phyloP scores from a whole-genome alignment of 306 rosid species.

The Aeschynomene evenia region DNA sequence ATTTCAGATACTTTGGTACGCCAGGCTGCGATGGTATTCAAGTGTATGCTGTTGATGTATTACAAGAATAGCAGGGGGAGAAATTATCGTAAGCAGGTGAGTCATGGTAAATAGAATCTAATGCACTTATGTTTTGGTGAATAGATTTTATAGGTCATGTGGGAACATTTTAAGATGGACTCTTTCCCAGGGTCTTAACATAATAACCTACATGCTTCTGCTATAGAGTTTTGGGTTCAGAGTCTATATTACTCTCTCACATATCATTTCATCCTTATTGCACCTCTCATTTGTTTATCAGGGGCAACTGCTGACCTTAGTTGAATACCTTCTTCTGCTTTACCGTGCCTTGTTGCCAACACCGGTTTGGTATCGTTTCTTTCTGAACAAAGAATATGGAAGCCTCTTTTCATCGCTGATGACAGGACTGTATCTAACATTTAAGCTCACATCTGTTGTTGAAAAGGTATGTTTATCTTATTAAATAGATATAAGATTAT shows the following conservation, averaged over 20 bases:
- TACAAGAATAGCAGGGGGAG: constrained; percentile 90
- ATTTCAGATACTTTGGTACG: constrained; percentile 89
- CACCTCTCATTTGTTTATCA: constrained; percentile 34
- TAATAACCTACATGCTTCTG: background rate
- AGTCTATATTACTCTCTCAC: background rate
- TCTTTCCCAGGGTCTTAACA: background rate
- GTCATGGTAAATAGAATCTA: constrained; percentile 13
- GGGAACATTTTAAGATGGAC: constrained; percentile 12
- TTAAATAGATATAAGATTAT: constrained; percentile 2
- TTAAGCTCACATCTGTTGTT: constrained; percentile 93
- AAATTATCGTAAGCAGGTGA: constrained; percentile 94
- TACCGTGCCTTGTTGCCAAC: constrained; percentile 97
- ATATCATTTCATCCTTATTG: constrained; percentile 29
- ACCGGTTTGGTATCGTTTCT: constrained; percentile 99
- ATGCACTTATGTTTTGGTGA: background rate
- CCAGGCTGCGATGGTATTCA: constrained; percentile 84
- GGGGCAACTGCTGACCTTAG: constrained; percentile 96
- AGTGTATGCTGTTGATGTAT: constrained; percentile 79
- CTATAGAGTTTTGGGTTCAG: constrained; percentile 19
- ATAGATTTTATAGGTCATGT: background rate
- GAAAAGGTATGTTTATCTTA: constrained; percentile 67
- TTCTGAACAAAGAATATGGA: constrained; percentile 96
- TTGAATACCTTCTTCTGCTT: constrained; percentile 81
- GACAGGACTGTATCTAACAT: constrained; percentile 94
- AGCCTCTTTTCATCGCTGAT: constrained; percentile 90